A percentile compares a stretch with the other conserved stretches of the same genome.
Evolutionary conservation across 495 filamentous ascomycete species (phyloP).

Genomic region (Pyrenula massariospora): DNA sequence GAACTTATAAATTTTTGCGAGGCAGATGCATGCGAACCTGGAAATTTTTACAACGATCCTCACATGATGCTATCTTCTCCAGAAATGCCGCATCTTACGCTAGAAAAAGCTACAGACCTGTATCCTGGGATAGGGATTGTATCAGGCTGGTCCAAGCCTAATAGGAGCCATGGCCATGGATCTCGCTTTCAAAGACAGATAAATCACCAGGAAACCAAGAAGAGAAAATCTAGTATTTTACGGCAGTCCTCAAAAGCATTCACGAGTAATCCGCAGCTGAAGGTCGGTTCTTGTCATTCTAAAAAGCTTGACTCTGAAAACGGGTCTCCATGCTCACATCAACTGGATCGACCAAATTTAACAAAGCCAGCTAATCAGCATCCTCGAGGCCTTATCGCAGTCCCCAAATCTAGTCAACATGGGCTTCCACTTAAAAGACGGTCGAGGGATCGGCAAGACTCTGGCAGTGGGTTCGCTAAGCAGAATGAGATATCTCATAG

Average conservation of each 20-base stretch:
- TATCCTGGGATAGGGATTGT: neutral
- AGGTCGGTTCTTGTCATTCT: neutral
- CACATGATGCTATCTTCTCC: neutral
- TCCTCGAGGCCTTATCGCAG: neutral
- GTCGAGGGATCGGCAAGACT: neutral
- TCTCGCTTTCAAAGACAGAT: neutral
- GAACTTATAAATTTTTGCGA: neutral
- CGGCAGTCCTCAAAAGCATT: neutral
- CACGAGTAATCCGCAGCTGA: neutral
- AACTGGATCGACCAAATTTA: neutral
- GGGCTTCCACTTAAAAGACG: neutral
- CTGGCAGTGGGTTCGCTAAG: neutral
- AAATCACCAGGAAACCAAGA: neutral
- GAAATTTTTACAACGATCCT: neutral
- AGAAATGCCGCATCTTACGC: neutral
- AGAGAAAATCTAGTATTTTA: too few relatives aligned
- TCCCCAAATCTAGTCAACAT: neutral
- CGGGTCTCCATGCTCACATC: neutral
- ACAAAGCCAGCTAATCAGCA: neutral
- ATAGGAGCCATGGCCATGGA: neutral
- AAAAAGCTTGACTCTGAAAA: neutral
- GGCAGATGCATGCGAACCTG: neutral
- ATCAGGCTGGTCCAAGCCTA: neutral
- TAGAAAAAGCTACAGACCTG: neutral
- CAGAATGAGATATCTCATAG: neutral